Conservation (phyloP, 192 early-diverging fungal species). For the Coemansia sp. region DNA sequence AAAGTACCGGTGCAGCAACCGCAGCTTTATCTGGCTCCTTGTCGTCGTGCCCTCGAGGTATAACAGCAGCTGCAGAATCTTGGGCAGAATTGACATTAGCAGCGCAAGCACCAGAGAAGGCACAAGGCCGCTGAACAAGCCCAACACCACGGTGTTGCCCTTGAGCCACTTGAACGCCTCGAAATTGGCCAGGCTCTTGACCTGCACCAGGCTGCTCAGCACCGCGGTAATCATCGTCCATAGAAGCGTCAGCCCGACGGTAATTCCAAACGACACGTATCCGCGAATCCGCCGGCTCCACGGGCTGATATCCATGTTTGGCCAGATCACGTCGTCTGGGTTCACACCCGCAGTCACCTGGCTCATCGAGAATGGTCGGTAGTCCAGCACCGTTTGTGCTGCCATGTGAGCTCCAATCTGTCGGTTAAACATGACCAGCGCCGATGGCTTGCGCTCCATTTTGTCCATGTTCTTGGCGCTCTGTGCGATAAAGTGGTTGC, state of each 20-base stretch:
- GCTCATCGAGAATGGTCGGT: constrained; percentile 61
- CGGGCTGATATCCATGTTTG: constrained; percentile 62
- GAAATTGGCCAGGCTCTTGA: constrained; percentile 52
- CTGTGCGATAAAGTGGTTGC: constrained; percentile 46
- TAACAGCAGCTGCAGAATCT: constrained; percentile 61
- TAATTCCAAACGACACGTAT: constrained; percentile 52
- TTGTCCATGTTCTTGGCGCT: constrained; percentile 22
- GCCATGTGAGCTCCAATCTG: constrained; percentile 80
- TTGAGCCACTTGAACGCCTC: constrained; percentile 53
- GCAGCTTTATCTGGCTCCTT: constrained; percentile 58
- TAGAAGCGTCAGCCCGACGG: constrained; percentile 61
- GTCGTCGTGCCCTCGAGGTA: constrained; percentile 61
- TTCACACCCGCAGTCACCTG: constrained; percentile 64
- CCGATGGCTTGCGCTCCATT: constrained; percentile 56
- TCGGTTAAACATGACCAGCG: constrained; percentile 79
- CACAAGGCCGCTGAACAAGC: constrained; percentile 73
- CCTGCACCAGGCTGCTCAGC: constrained; percentile 54
- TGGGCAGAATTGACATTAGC: constrained; percentile 68
- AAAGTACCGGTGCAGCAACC: constrained; percentile 69
- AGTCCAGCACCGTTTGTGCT: constrained; percentile 61
- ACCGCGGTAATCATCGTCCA: constrained; percentile 75
- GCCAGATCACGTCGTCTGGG: constrained; percentile 79
- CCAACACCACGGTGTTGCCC: constrained; percentile 15
- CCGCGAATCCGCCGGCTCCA: constrained; percentile 56
- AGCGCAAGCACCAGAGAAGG: constrained; percentile 68